phyloP scores from a whole-genome alignment of 2,329 filamentous ascomycete species.

The Penicillium sp. region DNA sequence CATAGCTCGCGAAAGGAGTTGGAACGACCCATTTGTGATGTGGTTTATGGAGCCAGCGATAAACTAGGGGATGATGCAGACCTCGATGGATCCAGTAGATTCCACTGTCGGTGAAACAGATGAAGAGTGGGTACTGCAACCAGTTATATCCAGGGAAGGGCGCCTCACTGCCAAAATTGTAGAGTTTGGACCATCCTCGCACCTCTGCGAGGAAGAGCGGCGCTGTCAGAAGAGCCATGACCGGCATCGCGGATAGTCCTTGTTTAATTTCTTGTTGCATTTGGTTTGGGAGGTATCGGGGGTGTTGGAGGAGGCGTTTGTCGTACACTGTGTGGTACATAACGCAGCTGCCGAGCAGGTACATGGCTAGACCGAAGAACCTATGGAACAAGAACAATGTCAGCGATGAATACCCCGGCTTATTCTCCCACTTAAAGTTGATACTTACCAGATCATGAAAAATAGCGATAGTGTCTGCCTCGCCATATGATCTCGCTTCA shows the following conservation, averaged over 20 bases:
- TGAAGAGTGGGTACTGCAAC: constrained; percentile 82
- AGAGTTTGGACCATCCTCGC: constrained; percentile 80
- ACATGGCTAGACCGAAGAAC: constrained; percentile 78
- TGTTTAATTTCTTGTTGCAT: constrained; percentile 81
- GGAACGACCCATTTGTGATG: constrained; percentile 99
- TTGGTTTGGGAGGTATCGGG: constrained; percentile 92
- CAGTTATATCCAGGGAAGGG: constrained; percentile 75
- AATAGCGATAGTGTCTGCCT: constrained; percentile 34
- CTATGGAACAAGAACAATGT: constrained; percentile 47
- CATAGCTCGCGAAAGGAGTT: constrained; percentile 85
- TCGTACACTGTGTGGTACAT: constrained; percentile 91
- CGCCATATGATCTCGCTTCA: constrained; percentile 32
- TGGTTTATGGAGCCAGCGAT: constrained; percentile 90
- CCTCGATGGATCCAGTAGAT: constrained; percentile 91
- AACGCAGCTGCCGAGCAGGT: constrained; percentile 78
- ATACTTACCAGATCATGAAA: constrained; percentile 30
- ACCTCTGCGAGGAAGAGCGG: constrained; percentile 82
- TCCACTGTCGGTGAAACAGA: constrained; percentile 81
- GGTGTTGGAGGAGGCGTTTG: constrained; percentile 81
- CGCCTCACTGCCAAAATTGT: constrained; percentile 71
- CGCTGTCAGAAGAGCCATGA: constrained; percentile 77
- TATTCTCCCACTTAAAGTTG: too few species aligned
- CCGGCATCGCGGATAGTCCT: constrained; percentile 71
- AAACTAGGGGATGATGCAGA: constrained; percentile 75
- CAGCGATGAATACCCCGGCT: background rate